Percentiles rank a stretch among this genome's conserved stretches.
Conservation (phyloP, 1,139 yeast species). For the Yamadazyma mexicana region DNA sequence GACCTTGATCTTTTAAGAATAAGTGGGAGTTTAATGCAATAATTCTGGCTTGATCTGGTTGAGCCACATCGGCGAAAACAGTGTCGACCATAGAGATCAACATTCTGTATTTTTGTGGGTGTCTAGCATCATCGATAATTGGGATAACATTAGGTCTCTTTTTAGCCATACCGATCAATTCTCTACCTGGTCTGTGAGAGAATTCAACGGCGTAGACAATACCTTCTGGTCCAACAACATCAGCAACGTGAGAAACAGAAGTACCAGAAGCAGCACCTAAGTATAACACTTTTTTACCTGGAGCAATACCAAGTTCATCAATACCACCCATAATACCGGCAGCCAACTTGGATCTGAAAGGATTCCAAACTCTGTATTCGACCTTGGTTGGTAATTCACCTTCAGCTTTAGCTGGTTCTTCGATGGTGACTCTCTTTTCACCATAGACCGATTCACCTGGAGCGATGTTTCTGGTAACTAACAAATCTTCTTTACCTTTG, state of each 20-base stretch:
- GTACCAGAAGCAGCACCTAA: slow-evolving; percentile 99
- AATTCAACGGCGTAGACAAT: slow-evolving; percentile 98
- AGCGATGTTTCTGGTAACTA: slow-evolving; percentile 93
- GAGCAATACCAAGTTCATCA: slow-evolving; percentile 94
- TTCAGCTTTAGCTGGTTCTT: slow-evolving; percentile 86
- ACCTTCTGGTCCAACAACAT: slow-evolving; percentile 98
- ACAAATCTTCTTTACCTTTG: slow-evolving; percentile 98
- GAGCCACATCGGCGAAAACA: slow-evolving; percentile 99
- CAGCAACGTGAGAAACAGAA: slow-evolving; percentile 97
- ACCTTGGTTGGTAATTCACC: slow-evolving; percentile 89
- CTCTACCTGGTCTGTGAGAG: slow-evolving; percentile 99
- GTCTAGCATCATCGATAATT: slow-evolving; percentile 99
- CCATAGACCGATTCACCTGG: slow-evolving; percentile 99
- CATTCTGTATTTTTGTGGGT: slow-evolving; percentile 99
- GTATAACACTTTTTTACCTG: slow-evolving; percentile 96
- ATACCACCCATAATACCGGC: slow-evolving; percentile 99
- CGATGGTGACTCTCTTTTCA: slow-evolving; percentile 92
- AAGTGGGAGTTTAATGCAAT: slow-evolving; percentile 97
- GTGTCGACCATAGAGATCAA: slow-evolving; percentile 97
- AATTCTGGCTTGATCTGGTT: slow-evolving; percentile 99
- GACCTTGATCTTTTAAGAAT: slow-evolving; percentile 98
- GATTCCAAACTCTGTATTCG: slow-evolving; percentile 99
- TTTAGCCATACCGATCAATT: slow-evolving; percentile 98
- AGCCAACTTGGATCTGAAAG: slow-evolving; percentile 98
- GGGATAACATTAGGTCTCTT: slow-evolving; percentile 99